Evolutionary conservation across 768 basidiomycete species (phyloP), one percentile per base, ranked within the genome.

Genomic region (Lactarius trivialis): DNA sequence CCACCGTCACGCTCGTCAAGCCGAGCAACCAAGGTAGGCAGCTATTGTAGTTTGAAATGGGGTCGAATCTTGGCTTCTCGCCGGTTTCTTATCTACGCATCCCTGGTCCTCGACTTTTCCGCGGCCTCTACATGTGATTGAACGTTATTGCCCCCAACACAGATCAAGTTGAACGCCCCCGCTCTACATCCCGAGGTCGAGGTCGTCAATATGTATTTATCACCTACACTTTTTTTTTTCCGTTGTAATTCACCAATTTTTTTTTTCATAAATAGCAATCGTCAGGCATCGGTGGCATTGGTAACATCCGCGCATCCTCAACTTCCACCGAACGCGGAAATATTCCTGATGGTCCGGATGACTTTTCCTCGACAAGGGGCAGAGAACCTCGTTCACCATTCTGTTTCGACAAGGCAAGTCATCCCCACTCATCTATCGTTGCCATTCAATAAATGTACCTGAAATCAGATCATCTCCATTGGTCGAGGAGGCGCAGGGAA

Each of bases 401-500:
- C 21, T 3, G 37, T 45, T 24, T 32, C 12, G 28, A 26, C 26
- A 45, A 37, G 56, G 61, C 28, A n/a, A 24, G 51, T 55, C 36
- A n/a, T n/a, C n/a, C 1, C 24, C 12, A 9, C 19, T 30, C 4
- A 19, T 56, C 48, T 11, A 8, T 36, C 56, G 9, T 33, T 36
- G 4, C 45, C 19, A 24, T 12, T 32, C 21, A 15, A 3, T 26
- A 50, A 28, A n/a, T 41, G 15, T 32, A 21, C 28, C 17, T 39
- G 26, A 36, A 41, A n/a, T 19, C 33, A 58, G 61, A 9, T 36
- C 21, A n/a, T 28, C 12, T 51, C 61, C 34, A 55, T 39, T 26
- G 64, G 64, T 17, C 61, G 64, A 30, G 64, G 64, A 30, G 64
- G 64, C 7, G 48, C 53, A 41, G 64, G 64, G 28, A 65, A 65